These are phyloP conservation scores for Suillus subalutaceus DNA, from an alignment of 768 basidiomycete species.

Conservation along the genomic window DNA sequence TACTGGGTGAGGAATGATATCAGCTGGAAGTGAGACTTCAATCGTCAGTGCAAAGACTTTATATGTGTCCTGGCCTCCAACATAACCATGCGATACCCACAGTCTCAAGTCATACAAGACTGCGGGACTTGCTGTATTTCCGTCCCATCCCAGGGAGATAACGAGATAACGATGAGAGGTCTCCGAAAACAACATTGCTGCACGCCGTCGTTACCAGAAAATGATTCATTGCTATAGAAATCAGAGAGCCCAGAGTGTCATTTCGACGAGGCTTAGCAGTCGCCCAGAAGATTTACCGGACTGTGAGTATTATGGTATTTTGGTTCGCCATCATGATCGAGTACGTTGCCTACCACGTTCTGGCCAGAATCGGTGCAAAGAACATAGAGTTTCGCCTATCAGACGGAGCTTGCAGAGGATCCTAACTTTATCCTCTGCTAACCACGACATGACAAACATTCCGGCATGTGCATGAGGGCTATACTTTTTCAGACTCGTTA, in stretches of 20 bases:
- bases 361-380: not conserved
- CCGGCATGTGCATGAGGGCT: not conserved
- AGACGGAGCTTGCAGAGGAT: not conserved
- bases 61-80: not conserved
- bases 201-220: not conserved
- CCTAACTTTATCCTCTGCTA: not conserved
- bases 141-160: not conserved
- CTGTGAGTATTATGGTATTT: not conserved
- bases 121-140: not conserved
- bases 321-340: not conserved
- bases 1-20: not conserved
- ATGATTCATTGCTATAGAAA: not conserved
- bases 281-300: not conserved
- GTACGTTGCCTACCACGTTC: not conserved
- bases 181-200: not conserved
- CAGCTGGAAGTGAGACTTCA: slow-evolving; percentile 7
- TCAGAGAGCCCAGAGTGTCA: not conserved
- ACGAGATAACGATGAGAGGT: not conserved
- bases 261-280: not conserved
- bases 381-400: not conserved
- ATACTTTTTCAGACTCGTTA: not conserved
- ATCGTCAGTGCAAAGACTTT: slow-evolving; percentile 1
- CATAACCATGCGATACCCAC: slow-evolving; percentile 4
- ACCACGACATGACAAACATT: not conserved
- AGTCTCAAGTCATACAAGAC: not conserved